A percentile compares a stretch with the other conserved stretches of the same genome.
These are phyloP conservation scores for Aureobasidium sp. DNA, from an alignment of 2,329 filamentous ascomycete genomes.

Conservation along the genomic window DNA sequence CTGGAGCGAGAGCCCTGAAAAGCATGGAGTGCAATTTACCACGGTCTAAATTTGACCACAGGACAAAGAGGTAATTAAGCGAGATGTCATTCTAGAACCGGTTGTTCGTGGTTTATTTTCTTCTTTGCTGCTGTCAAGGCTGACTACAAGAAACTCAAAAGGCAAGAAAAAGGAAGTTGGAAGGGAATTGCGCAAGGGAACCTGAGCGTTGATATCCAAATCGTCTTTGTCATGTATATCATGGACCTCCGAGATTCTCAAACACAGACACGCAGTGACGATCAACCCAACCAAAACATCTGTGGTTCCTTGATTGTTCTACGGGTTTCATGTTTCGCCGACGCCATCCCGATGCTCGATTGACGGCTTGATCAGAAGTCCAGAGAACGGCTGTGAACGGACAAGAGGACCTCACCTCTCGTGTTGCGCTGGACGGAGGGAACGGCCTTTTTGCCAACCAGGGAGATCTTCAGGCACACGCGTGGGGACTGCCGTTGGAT, in stretches of 20 bases:
- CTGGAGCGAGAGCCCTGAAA: not conserved
- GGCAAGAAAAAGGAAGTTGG: not conserved
- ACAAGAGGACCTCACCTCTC: not conserved
- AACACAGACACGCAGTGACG: not conserved
- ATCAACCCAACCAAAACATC: not conserved
- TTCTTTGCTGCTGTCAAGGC: not conserved
- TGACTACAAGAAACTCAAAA: not conserved
- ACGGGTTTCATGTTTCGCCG: not conserved
- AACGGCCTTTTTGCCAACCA: not conserved
- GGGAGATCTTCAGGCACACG: conserved; percentile 1
- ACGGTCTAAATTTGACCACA: conserved; percentile 3
- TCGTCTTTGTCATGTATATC: not conserved
- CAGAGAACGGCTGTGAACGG: not conserved
- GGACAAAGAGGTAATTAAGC: not conserved
- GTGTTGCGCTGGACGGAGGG: not conserved
- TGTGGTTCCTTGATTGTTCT: not conserved
- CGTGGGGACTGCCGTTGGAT: not conserved
- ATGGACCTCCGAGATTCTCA: not conserved
- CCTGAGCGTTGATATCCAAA: not conserved
- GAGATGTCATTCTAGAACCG: not conserved
- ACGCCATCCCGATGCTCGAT: not conserved
- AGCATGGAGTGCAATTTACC: not conserved
- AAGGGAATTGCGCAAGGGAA: not conserved
- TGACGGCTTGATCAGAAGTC: not conserved
- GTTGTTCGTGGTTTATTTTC: not conserved